Evolutionary conservation across 2,329 filamentous ascomycete species (phyloP), one percentile per base, ranked within the genome.

Genomic region (Didymella glomerata): DNA sequence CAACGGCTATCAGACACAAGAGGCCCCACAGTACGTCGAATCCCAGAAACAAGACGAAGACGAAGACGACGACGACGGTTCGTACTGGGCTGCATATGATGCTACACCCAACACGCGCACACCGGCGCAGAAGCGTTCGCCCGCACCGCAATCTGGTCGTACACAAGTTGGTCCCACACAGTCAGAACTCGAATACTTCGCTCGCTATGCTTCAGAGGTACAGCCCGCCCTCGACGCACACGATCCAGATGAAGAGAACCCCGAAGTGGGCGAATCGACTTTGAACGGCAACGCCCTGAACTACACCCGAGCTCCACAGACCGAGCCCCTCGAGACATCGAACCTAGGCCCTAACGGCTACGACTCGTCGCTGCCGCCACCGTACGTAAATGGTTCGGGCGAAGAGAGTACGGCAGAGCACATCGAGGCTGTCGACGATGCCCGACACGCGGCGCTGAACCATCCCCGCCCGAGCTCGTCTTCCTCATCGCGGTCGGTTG

Each of bases 81-180:
- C 88, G 67, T 94, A 94, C 76, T 94, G 91, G 91, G 89, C 91
- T 88, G 89, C 86, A 30, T 85, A 87, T 61, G 93, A 94, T 74
- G 85, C 85, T 25, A 91, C 89, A 4, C 88, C 89, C 1, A 66
- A 66, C 6, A 49, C 34, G 6, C 61, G 67, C 14, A 77, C 77
- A 14, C 89, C 90, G 1, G 72, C 70, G 2, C 64, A 67, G 18
- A 86, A 88, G 69, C 82, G 80, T 24, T 89, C 88, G 4, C 88
- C 89, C 3, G 88, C 85, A 13, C 88, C 89, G 1, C 66, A 67
- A 16, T 62, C 73, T 76, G 36, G 76, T 68, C 74, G 52, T 64
- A 77, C 67, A 9, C 74, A 76, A 68, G 64, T 65, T 60, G 73
- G 64, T 58, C 76, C 65, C 27, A 74, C 68, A 53, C 73, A 78